Conservation (phyloP, 305 asterid genomes). For the Rubia tinctorum region DNA sequence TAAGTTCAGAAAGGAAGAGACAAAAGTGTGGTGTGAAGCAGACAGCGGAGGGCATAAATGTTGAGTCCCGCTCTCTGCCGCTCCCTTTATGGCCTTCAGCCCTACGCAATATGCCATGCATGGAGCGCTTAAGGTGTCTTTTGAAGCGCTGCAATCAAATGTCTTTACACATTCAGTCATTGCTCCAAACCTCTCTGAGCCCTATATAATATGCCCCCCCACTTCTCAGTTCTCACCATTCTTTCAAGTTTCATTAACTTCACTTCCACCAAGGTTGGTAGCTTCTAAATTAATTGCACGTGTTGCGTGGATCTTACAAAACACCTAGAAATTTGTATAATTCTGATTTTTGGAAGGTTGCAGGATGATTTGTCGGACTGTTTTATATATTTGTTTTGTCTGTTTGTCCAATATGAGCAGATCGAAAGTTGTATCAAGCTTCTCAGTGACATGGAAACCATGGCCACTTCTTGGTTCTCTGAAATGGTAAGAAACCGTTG, state of each 20-base stretch:
- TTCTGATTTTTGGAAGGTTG: not conserved
- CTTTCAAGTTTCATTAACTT: not conserved
- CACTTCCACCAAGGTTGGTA: not conserved
- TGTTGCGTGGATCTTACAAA: not conserved
- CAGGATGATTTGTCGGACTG: not conserved
- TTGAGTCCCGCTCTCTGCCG: not conserved
- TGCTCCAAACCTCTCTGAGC: not conserved
- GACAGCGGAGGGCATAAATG: slow-evolving; percentile 1
- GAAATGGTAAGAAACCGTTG: slow-evolving; percentile 3
- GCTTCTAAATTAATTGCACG: not conserved
- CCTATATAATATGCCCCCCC: not conserved
- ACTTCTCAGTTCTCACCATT: not conserved
- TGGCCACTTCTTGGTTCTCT: slow-evolving; percentile 13
- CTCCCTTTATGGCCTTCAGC: slow-evolving; percentile 17
- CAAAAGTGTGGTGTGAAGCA: not conserved
- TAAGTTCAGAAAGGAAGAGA: not conserved
- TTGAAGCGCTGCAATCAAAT: slow-evolving; percentile 17
- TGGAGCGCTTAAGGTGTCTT: slow-evolving; percentile 12
- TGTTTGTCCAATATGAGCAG: not conserved
- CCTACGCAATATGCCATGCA: not conserved
- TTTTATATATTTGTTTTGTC: not conserved
- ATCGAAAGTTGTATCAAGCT: not conserved
- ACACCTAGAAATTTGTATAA: not conserved
- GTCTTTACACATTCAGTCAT: not conserved
- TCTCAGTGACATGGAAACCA: slow-evolving; percentile 1